Conservation (phyloP, 371 early-diverging fungal species). For the Rhizopus stolonifer region DNA sequence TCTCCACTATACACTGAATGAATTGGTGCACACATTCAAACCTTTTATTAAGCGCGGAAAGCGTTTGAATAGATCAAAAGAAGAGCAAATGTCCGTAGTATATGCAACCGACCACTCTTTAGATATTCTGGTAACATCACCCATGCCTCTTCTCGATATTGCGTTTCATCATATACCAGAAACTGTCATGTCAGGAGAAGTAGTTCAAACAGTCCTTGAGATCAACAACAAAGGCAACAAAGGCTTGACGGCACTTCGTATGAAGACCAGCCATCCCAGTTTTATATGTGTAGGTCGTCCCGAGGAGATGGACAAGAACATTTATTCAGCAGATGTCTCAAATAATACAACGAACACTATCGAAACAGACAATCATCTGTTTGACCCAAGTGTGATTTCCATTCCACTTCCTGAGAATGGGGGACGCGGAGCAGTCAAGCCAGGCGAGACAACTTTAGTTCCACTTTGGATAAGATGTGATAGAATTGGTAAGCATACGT, state of each 20-base stretch:
- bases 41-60: conserved; percentile 70
- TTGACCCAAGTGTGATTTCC: conserved; percentile 44
- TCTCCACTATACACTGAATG: conserved; percentile 75
- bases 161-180: conserved; percentile 76
- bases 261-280: conserved; percentile 84
- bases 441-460: conserved; percentile 72
- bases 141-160: conserved; percentile 84
- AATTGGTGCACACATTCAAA: conserved; percentile 68
- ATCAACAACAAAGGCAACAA: conserved; percentile 83
- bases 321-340: conserved; percentile 25
- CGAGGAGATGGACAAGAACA: conserved; percentile 43
- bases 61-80: conserved; percentile 74
- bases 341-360: conserved; percentile 1
- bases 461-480: conserved; percentile 92
- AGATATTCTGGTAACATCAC: conserved; percentile 73
- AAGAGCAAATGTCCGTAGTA: conserved; percentile 50
- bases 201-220: conserved; percentile 68
- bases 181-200: conserved; percentile 81
- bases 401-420: conserved; percentile 41
- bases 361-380: conserved; percentile 28
- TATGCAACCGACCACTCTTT: conserved; percentile 76
- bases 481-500: conserved; percentile 82
- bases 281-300: conserved; percentile 77
- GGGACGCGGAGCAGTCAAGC: conserved; percentile 47
- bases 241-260: conserved; percentile 65